phyloP scores from a whole-genome alignment of 2,329 filamentous ascomycete species.

The Cladosporium sp. region DNA sequence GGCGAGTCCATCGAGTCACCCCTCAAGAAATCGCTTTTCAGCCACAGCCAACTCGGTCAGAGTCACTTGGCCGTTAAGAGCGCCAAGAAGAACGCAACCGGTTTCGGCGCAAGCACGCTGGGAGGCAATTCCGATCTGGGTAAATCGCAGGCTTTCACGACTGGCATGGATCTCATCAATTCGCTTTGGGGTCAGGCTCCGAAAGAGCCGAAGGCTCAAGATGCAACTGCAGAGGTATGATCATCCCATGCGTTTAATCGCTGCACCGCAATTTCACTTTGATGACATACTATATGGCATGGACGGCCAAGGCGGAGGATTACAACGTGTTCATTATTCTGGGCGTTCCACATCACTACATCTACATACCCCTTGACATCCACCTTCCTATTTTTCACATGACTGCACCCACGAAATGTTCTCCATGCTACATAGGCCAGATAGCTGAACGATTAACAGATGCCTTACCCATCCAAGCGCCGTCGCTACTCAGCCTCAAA shows the following conservation, averaged over 20 bases:
- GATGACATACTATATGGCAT: neutral
- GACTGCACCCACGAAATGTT: neutral
- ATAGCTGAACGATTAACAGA: conserved; percentile 33
- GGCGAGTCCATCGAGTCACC: conserved; percentile 30
- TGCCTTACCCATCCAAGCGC: conserved; percentile 27
- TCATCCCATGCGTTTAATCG: conserved; percentile 15
- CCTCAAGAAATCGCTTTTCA: conserved; percentile 87
- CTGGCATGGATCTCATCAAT: conserved; percentile 94
- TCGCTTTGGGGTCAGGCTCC: conserved; percentile 76
- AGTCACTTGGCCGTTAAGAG: conserved; percentile 32
- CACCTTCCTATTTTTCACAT: neutral
- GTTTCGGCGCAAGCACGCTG: conserved; percentile 18
- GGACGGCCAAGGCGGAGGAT: conserved; percentile 23
- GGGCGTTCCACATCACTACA: conserved; percentile 18
- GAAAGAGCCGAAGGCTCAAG: conserved; percentile 42
- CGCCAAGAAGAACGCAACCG: conserved; percentile 24
- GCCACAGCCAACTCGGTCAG: conserved; percentile 48
- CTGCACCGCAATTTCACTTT: neutral
- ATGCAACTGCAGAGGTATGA: conserved; percentile 78
- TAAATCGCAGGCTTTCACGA: conserved; percentile 64
- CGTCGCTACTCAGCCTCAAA: conserved; percentile 47
- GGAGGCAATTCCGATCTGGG: conserved; percentile 16
- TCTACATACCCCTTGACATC: neutral
- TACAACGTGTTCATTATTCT: conserved; percentile 7
- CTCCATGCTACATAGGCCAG: conserved; percentile 9